Conservation (phyloP, 2,329 filamentous ascomycete genomes). For the Fonsecaea multimorphosa region DNA sequence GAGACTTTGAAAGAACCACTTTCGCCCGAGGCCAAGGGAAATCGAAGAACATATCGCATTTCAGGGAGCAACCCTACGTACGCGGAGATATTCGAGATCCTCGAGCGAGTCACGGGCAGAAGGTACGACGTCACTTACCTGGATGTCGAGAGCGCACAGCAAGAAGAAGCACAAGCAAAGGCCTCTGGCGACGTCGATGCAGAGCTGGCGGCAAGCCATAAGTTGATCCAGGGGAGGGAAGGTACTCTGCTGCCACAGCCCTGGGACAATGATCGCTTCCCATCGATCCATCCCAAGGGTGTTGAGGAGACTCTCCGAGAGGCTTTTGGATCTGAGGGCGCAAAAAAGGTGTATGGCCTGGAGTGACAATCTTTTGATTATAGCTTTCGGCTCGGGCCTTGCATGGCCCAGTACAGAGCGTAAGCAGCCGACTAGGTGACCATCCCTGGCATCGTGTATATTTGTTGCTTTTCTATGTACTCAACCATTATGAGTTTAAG, state of each 20-base stretch:
- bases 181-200: constrained; percentile 21
- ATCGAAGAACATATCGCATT: constrained; percentile 24
- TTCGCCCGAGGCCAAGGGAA: constrained; percentile 1
- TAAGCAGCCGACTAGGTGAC: neutral
- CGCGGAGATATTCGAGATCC: constrained; percentile 17
- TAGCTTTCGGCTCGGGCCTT: no score
- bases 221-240: constrained; percentile 25
- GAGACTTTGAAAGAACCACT: constrained; percentile 20
- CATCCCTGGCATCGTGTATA: neutral
- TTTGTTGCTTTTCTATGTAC: neutral
- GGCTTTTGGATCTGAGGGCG: constrained; percentile 15
- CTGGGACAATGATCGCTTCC: constrained; percentile 27
- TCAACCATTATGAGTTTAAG: neutral
- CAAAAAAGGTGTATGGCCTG: constrained; percentile 31
- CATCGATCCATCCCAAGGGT: constrained; percentile 9
- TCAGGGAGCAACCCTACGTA: constrained; percentile 20
- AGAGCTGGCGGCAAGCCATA: constrained; percentile 25
- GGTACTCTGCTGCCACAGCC: constrained; percentile 17
- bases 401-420: no score
- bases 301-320: constrained; percentile 14
- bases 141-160: constrained; percentile 22
- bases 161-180: constrained; percentile 22
- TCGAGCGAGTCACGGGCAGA: constrained; percentile 21
- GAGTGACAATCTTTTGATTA: constrained; percentile 34
- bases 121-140: constrained; percentile 24